A percentile compares a stretch with the other conserved stretches of the same genome.
These are phyloP conservation scores for Xerocomellus chrysenteron DNA, from an alignment of 768 basidiomycete species.

Conservation along the genomic window DNA sequence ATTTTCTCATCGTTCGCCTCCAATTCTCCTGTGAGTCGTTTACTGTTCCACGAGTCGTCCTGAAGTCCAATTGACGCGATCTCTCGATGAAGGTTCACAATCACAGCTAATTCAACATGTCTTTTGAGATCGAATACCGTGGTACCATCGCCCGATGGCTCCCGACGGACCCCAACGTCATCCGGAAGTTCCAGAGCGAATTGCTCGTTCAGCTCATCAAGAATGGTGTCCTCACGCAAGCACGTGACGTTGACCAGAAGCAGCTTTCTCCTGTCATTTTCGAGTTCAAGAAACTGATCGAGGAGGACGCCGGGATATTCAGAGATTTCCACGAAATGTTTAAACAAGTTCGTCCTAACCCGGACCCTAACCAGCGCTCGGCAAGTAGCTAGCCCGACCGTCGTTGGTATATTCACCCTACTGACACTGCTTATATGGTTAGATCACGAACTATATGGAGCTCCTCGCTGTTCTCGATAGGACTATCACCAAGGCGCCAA, in stretches of 20 bases:
- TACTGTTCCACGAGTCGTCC: too few species aligned
- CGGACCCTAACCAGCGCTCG: not conserved
- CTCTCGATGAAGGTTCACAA: not conserved
- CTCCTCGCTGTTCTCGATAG: slow-evolving; percentile 14
- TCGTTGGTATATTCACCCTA: not conserved
- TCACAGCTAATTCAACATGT: slow-evolving; percentile 11
- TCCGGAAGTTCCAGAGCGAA: slow-evolving; percentile 17
- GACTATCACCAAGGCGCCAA: slow-evolving; percentile 16
- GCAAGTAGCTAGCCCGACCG: not conserved
- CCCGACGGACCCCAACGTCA: slow-evolving; percentile 12
- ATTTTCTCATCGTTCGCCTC: not conserved
- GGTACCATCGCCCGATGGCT: slow-evolving; percentile 24
- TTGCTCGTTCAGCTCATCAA: slow-evolving; percentile 29
- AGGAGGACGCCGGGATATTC: slow-evolving; percentile 16
- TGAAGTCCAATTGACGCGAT: too few species aligned
- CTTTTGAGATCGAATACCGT: slow-evolving; percentile 14
- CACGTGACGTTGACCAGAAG: slow-evolving; percentile 8
- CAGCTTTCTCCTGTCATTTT: slow-evolving; percentile 13
- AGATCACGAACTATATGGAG: slow-evolving; percentile 3
- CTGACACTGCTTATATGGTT: not conserved
- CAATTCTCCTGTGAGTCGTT: not conserved
- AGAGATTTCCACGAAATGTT: slow-evolving; percentile 26
- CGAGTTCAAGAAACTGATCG: slow-evolving; percentile 25
- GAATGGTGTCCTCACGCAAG: slow-evolving; percentile 8
- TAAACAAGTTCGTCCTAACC: slow-evolving; percentile 10